Percentiles rank a stretch among this genome's conserved stretches.
Evolutionary conservation across 1,139 yeast species (phyloP).

Genomic region (Sugiyamaella japonica): DNA sequence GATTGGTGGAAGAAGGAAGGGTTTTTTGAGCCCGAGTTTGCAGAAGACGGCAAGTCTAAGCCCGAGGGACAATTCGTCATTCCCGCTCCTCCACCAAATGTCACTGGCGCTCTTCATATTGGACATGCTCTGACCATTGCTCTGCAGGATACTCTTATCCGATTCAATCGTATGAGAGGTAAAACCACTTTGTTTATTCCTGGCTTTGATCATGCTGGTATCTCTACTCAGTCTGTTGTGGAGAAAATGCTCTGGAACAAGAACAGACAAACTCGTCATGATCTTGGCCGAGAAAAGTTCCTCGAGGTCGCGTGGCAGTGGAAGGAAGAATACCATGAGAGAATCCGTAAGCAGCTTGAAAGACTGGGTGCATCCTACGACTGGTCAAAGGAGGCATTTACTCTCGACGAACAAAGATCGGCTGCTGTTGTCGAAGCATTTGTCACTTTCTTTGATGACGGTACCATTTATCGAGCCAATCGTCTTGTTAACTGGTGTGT

Average conservation of each 20-base stretch:
- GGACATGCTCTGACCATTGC: conserved; percentile 97
- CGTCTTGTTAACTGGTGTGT: conserved; percentile 97
- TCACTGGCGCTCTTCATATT: conserved; percentile 97
- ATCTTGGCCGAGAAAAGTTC: conserved; percentile 89
- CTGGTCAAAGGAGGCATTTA: conserved; percentile 93
- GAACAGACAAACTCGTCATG: conserved; percentile 89
- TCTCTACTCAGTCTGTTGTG: conserved; percentile 97
- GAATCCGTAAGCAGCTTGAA: conserved; percentile 81
- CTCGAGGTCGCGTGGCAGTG: conserved; percentile 94
- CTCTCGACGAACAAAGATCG: conserved; percentile 76
- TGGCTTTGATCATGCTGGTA: conserved; percentile 99
- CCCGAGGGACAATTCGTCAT: conserved; percentile 85
- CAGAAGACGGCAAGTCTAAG: conserved; percentile 69
- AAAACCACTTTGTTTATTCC: conserved; percentile 91
- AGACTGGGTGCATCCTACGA: conserved; percentile 95
- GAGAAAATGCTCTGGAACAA: conserved; percentile 93
- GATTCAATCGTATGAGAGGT: conserved; percentile 97
- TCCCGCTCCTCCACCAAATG: conserved; percentile 99
- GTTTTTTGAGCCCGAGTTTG: conserved; percentile 82
- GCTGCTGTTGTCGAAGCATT: conserved; percentile 89
- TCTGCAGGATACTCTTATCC: conserved; percentile 87
- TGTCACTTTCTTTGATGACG: conserved; percentile 88
- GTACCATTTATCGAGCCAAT: conserved; percentile 90
- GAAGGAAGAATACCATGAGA: conserved; percentile 90
- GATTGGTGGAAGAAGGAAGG: conserved; percentile 95